Evolutionary conservation across 176 grass and related monocot species (phyloP), one percentile per base, ranked within the genome.

Genomic region (Pontederia paniculata): DNA sequence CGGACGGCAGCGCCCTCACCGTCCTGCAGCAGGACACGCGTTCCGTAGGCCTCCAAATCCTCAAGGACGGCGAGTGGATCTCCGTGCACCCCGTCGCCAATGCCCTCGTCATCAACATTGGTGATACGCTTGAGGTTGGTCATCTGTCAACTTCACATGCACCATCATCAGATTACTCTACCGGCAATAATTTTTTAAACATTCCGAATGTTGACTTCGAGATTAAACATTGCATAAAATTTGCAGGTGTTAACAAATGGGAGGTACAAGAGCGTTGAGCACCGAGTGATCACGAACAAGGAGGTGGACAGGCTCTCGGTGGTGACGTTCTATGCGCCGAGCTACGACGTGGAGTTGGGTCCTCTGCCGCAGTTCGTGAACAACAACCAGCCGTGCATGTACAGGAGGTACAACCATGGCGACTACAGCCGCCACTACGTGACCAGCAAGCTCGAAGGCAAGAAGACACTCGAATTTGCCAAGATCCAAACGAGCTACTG

Each of bases 401-500:
- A 97, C 68, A 70, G 78, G 68, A 86, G 77, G 58, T 87, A 77
- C 80, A 90, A 84, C 55, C 79, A 90, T 58, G 86, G 86, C 43
- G 91, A 97, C 73, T 97, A 96, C 71, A 81, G 57, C 69, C 77
- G 82, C 17, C 91, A 89, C 56, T 87, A 96, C 44, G 86, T 96
- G 55, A 81, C 91, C 48, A 89, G 71, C 70, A 78, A 72, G 68
- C 79, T 97, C 20, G 59, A 97, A 70, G 91, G 91, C 21, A 90
- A 97, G 85, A 90, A 87, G 79, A 87, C 82, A 18, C 80, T 90
- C 12, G 86, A 97, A n/a, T 90, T 87, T 66, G 91, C 86, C 23
- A 89, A 83, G 76, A 74, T 89, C 13, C 43, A 60, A 15, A 65
- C 52, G 22, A 53, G 51, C 10, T 23, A 23, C 17, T 11, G 52